Percentiles rank a stretch among this genome's conserved stretches.
These are phyloP conservation scores for Dalbergia cochinchinensis DNA, from an alignment of 306 rosid species.

Conservation along the genomic window DNA sequence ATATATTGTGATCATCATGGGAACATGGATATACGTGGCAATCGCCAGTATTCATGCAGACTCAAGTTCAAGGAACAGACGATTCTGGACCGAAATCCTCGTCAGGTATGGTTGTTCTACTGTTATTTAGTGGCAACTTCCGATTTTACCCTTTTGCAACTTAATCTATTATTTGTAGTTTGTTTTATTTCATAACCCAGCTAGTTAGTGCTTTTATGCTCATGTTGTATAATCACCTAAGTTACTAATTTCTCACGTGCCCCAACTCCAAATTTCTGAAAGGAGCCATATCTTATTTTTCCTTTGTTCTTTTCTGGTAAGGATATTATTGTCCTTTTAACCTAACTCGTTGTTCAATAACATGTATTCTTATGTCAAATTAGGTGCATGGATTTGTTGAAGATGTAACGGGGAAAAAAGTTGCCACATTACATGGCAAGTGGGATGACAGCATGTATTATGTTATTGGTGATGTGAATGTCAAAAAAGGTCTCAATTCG, in stretches of 20 bases:
- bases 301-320: not conserved
- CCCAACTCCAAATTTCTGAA: constrained; percentile 1
- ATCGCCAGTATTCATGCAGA: constrained; percentile 80
- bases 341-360: constrained; percentile 27
- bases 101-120: constrained; percentile 69
- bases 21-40: constrained; percentile 86
- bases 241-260: not conserved
- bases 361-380: constrained; percentile 22
- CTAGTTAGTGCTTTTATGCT: not conserved
- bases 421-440: constrained; percentile 85
- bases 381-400: constrained; percentile 91
- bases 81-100: constrained; percentile 96
- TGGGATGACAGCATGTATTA: constrained; percentile 91
- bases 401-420: constrained; percentile 71
- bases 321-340: not conserved
- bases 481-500: constrained; percentile 61
- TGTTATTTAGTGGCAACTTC: not conserved
- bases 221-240: not conserved
- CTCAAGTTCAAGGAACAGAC: constrained; percentile 95
- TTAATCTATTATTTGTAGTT: not conserved
- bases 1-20: constrained; percentile 97
- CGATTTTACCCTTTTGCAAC: not conserved
- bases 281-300: constrained; percentile 19
- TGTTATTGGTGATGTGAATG: constrained; percentile 64
- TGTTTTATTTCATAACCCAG: not conserved